Conservation (phyloP, 345 rosid species). For the Toxicodendron radicans region DNA sequence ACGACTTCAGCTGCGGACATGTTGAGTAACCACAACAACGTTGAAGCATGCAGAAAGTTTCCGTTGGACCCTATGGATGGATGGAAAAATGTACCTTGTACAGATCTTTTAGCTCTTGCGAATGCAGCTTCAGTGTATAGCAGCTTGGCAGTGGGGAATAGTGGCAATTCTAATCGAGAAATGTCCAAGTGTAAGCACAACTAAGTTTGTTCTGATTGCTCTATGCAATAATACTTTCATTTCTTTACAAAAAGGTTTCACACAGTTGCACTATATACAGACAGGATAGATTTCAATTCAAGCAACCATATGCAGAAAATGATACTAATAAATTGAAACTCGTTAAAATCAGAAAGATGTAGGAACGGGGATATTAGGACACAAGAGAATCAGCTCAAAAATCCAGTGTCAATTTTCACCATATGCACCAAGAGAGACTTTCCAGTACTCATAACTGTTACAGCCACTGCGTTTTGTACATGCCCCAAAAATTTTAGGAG, state of each 20-base stretch:
- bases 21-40: neutral
- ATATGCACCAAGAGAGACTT: neutral
- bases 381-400: neutral
- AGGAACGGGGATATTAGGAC: neutral
- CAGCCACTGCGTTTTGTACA: neutral
- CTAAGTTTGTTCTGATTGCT: neutral
- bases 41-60: slow-evolving; percentile 25
- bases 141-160: neutral
- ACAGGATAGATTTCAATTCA: neutral
- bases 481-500: neutral
- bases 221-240: neutral
- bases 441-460: neutral
- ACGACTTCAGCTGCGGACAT: neutral
- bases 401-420: neutral
- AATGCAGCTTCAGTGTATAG: slow-evolving; percentile 36
- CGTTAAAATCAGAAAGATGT: neutral
- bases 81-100: slow-evolving; percentile 36
- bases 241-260: neutral
- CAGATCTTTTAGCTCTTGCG: slow-evolving; percentile 55
- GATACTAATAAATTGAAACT: too few relatives aligned
- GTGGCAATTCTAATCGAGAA: slow-evolving; percentile 12
- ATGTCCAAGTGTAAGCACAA: slow-evolving; percentile 31
- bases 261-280: neutral
- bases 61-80: slow-evolving; percentile 16
- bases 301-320: too few relatives aligned